phyloP scores from a whole-genome alignment of 805 yeast genomes.

The Zygoascus flipseniorum region DNA sequence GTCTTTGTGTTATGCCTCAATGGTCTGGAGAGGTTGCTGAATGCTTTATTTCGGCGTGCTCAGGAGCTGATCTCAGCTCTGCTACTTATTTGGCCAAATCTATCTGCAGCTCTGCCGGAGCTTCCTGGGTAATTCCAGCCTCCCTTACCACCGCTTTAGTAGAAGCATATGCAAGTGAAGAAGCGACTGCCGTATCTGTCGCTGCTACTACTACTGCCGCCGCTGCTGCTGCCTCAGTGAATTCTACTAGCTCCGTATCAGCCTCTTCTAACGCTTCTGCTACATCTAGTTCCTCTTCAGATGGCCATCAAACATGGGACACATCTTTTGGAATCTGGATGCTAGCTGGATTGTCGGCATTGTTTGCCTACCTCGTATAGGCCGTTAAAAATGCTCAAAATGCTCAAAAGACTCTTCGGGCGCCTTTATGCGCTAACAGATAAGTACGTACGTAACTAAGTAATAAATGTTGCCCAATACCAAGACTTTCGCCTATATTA shows the following conservation, averaged over 20 bases:
- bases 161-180: slow-evolving; percentile 19
- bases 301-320: neutral
- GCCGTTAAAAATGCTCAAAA: neutral
- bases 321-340: neutral
- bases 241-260: slow-evolving; percentile 10
- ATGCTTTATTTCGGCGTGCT: slow-evolving; percentile 34
- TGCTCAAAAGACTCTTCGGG: too few species aligned
- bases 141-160: slow-evolving; percentile 29
- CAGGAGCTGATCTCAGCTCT: slow-evolving; percentile 30
- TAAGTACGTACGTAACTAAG: too few species aligned
- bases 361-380: neutral
- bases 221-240: slow-evolving; percentile 7
- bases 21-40: slow-evolving; percentile 40
- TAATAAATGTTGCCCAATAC: too few species aligned
- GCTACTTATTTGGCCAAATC: slow-evolving; percentile 32
- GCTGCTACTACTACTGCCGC: slow-evolving; percentile 3
- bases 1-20: slow-evolving; percentile 45
- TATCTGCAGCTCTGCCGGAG: slow-evolving; percentile 37
- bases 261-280: slow-evolving; percentile 7
- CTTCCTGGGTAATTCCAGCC: slow-evolving; percentile 41
- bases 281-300: slow-evolving; percentile 3
- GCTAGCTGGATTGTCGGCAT: neutral
- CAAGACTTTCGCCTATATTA: too few species aligned
- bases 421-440: too few species aligned
- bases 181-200: slow-evolving; percentile 5